phyloP scores from a whole-genome alignment of 2,329 filamentous ascomycete genomes.

The Fusarium temperatum region DNA sequence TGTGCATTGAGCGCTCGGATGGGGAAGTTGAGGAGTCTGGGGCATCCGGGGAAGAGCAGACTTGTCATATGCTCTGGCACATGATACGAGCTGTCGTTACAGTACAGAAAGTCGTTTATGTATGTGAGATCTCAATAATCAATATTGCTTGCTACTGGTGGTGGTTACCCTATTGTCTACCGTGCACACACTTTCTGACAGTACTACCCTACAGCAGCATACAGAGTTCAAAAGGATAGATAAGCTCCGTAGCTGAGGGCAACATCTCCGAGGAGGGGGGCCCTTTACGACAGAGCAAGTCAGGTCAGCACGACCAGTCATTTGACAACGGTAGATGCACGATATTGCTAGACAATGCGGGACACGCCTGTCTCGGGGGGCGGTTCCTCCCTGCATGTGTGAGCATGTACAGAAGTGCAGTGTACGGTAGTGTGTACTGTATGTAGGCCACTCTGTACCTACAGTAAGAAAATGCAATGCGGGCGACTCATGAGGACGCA shows the following conservation, averaged over 20 bases:
- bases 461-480: constrained; percentile 7
- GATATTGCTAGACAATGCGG: constrained; percentile 18
- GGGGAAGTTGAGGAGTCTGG: constrained; percentile 1
- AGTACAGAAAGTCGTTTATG: not conserved
- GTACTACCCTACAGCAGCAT: not conserved
- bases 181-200: not conserved
- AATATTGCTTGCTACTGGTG: not conserved
- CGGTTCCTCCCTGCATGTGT: constrained; percentile 2
- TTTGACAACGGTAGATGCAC: constrained; percentile 17
- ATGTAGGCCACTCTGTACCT: constrained; percentile 13
- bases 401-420: not conserved
- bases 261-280: constrained; percentile 12
- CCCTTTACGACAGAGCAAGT: not conserved
- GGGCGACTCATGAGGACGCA: constrained; percentile 13
- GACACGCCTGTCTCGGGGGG: constrained; percentile 9
- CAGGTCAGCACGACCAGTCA: constrained; percentile 1
- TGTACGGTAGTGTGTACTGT: not conserved
- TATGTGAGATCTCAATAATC: not conserved
- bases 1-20: constrained; percentile 10
- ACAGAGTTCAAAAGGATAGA: constrained; percentile 5
- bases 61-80: constrained; percentile 21
- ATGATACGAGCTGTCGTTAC: constrained; percentile 7
- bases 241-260: constrained; percentile 1
- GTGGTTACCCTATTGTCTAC: constrained; percentile 22
- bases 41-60: not conserved